phyloP scores from a whole-genome alignment of 257 asterid species.

The Anisodus acutangulus region DNA sequence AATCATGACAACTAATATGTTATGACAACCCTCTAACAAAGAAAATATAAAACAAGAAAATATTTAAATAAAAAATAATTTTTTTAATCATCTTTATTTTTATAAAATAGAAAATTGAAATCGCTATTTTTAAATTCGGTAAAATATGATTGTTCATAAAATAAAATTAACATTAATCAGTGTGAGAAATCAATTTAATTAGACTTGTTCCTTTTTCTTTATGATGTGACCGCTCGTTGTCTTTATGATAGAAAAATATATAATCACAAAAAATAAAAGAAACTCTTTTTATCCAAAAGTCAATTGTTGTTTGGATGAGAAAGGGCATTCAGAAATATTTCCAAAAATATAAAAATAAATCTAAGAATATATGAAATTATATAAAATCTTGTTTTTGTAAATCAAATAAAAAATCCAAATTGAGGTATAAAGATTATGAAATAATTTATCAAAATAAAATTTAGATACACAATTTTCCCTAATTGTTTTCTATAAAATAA shows the following conservation, averaged over 20 bases:
- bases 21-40: background rate
- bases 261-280: background rate
- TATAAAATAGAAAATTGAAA: background rate
- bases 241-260: background rate
- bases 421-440: background rate
- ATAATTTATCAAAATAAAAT: too few relatives aligned
- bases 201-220: background rate
- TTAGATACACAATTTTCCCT: background rate
- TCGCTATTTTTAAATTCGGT: background rate
- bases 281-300: too few relatives aligned
- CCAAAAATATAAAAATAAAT: too few relatives aligned
- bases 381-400: background rate
- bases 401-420: background rate
- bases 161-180: background rate
- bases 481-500: background rate
- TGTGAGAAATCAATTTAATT: background rate
- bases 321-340: too few relatives aligned
- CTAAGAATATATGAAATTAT: too few relatives aligned
- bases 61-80: background rate
- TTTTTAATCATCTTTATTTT: background rate
- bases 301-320: too few relatives aligned
- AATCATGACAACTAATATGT: background rate
- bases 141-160: background rate
- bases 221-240: background rate
- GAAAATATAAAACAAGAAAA: background rate